Base-by-base conservation (phyloP, 2,329 filamentous ascomycete species). In the Trichoderma citrinoviride region DNA sequence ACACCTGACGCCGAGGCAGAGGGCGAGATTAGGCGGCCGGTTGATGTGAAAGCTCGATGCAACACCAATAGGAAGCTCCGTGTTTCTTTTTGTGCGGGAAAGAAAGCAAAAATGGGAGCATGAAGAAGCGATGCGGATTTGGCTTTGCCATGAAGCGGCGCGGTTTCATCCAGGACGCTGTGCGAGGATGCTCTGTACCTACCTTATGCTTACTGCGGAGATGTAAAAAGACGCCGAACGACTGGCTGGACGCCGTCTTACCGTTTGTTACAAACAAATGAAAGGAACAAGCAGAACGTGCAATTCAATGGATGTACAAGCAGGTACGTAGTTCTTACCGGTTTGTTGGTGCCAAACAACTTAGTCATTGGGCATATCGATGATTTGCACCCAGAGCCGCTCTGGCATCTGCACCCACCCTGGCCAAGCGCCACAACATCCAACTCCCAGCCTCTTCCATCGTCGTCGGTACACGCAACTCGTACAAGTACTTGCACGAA, bases 21-120 rank as follows among this genome's bases (percentile, higher is more conserved):
- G 43, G 40, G 43, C 21, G 58, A 61, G 47, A 62, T 62, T 62
- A 52, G 58, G 58, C 58, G 49, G 40, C 43, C 49, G 58, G 58
- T 62, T 37, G 58, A 62, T 54, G 49, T 46, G 53, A 55, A 47
- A 47, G 37, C 40, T 54, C 53, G 58, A 37, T 54, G 58, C 58
- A 44, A 43, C 58, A 61, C 57, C 44, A 40, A 61, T 41, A 56
- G n/a, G n/a, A n/a, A n/a, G 37, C 37, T 52, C 23, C 53, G 19
- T 14, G 25, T 29, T 43, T 44, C 12, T 60, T 33, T 40, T 37
- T 37, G 33, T 37, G 33, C 33, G 33, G 5, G 10, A 12, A 37
- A 37, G 33, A 33, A 37, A 37, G 25, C 6, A 23, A 6, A 29
- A 21, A 25, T 15, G 40, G 27, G n/a, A 40, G 33, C 49, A 8